Evolutionary conservation across 768 basidiomycete genomes (phyloP), one percentile per base, ranked within the genome.

Genomic region (Nevesoporus exiguus): DNA sequence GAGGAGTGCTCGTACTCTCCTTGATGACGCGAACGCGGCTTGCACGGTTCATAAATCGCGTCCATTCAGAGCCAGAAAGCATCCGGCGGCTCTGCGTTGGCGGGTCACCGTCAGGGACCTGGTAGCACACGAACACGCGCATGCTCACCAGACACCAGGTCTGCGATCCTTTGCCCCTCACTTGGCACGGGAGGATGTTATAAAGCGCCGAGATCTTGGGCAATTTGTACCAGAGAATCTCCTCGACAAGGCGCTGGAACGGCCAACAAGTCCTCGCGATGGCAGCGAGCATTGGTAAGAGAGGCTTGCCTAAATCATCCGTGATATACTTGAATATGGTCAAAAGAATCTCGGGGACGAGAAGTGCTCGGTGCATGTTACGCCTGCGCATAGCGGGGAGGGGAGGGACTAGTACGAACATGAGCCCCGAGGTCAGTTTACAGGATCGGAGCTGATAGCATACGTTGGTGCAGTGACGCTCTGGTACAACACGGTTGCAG

Each of bases 191-290:
- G 40, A 66, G 64, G 31, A 55, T 52, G 25, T 57, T 44, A 42
- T 57, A 57, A 14, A 66, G 48, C 7, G 55, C 30, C 11, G 51
- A 50, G 19, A 64, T 44, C 43, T 21, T 33, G 40, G 41, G 46
- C 15, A 64, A 19, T 17, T 57, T 30, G 43, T 49, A 41, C 67
- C 67, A 68, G n/a, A 70, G 53, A 11, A 68, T 47, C 36, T 43
- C 59, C 21, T 68, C 64, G 7, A 55, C 67, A 2, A 50, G 43
- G 19, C 44, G 33, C 42, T 57, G 56, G 47, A 70, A 68, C 13
- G 22, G 36, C 15, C 48, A 58, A 47, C 66, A 68, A 13, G 67
- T 66, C 49, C 68, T 68, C 22, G 68, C 68, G 29, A 70, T 39
- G 34, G 58, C 61, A 3, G 54, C 59, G 22, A 69, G 66, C 8